Conservation (phyloP, 2,329 filamentous ascomycete species). For the Colletotrichum caudatum region DNA sequence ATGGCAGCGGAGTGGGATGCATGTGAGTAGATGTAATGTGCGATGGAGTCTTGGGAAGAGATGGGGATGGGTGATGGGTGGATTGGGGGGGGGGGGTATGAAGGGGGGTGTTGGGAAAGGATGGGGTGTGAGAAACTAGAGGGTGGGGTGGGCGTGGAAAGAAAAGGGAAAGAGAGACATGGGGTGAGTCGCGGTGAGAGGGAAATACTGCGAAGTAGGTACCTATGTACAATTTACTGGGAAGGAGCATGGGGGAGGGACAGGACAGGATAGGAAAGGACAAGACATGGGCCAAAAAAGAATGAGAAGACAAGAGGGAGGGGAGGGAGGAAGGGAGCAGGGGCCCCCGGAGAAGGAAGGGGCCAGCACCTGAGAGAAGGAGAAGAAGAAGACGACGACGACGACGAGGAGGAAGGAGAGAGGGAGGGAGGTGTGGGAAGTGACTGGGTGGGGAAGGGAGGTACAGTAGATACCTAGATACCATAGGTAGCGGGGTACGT, state of each 20-base stretch:
- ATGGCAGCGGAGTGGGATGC: slow-evolving; percentile 39
- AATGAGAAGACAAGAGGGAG: slow-evolving; percentile 25
- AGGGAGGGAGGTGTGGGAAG: slow-evolving; percentile 18
- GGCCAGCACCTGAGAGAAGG: slow-evolving; percentile 2
- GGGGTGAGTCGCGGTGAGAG: slow-evolving; percentile 41
- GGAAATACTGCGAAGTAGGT: slow-evolving; percentile 7
- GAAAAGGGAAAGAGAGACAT: slow-evolving; percentile 3
- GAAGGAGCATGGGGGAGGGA: slow-evolving; percentile 2
- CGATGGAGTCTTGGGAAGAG: slow-evolving; percentile 29
- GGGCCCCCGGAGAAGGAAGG: slow-evolving; percentile 27
- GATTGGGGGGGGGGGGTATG: slow-evolving; percentile 1
- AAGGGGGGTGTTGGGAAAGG: slow-evolving; percentile 1
- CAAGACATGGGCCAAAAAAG: slow-evolving; percentile 3
- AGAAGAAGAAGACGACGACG: not conserved
- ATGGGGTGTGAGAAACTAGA: not conserved
- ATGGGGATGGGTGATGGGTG: slow-evolving; percentile 26
- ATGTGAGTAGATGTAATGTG: slow-evolving; percentile 39
- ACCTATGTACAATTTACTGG: slow-evolving; percentile 20
- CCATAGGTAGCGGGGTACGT: too few species aligned
- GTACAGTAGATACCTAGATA: too few species aligned
- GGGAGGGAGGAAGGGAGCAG: slow-evolving; percentile 27
- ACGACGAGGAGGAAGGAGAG: not conserved
- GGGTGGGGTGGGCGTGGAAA: not conserved
- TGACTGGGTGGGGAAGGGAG: not conserved
- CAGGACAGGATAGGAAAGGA: not conserved